Evolutionary conservation across 345 rosid genomes (phyloP).

Genomic region (Linum usitatissimum): DNA sequence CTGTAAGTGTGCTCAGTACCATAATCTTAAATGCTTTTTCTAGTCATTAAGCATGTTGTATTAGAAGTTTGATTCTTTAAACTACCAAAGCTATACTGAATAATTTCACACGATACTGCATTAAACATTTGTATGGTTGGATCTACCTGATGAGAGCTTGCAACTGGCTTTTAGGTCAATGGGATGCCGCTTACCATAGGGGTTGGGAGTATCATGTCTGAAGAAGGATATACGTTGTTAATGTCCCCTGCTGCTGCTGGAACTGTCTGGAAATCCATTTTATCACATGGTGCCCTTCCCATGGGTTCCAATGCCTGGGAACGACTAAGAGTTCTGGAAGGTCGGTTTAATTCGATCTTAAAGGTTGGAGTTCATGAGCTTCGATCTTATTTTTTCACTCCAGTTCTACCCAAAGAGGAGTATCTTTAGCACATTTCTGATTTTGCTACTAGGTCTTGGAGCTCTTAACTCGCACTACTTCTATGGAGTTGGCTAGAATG

Average conservation of each 20-base stretch:
- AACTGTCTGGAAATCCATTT: constrained; percentile 61
- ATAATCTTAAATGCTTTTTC: background rate
- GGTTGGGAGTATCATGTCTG: constrained; percentile 58
- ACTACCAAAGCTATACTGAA: background rate
- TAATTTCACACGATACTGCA: too few species aligned
- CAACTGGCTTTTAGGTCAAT: constrained; percentile 33
- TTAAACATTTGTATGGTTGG: background rate
- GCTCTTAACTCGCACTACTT: too few species aligned
- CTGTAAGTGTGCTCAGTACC: constrained; percentile 33
- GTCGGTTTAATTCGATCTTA: constrained; percentile 18
- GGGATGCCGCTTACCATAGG: constrained; percentile 76
- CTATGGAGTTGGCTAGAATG: too few species aligned
- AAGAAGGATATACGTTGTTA: constrained; percentile 68
- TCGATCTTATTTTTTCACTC: too few species aligned
- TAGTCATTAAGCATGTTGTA: background rate
- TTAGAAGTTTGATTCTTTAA: background rate
- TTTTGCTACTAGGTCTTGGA: too few species aligned
- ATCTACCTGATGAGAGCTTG: background rate
- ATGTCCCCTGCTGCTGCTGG: constrained; percentile 62
- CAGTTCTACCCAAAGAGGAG: too few species aligned
- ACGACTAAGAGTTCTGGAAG: constrained; percentile 67
- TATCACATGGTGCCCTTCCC: constrained; percentile 68
- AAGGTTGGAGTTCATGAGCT: background rate
- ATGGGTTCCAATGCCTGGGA: constrained; percentile 95
- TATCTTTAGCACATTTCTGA: too few species aligned